Evolutionary conservation across 2,329 filamentous ascomycete genomes (phyloP).

Genomic region (Fusarium scirpi): DNA sequence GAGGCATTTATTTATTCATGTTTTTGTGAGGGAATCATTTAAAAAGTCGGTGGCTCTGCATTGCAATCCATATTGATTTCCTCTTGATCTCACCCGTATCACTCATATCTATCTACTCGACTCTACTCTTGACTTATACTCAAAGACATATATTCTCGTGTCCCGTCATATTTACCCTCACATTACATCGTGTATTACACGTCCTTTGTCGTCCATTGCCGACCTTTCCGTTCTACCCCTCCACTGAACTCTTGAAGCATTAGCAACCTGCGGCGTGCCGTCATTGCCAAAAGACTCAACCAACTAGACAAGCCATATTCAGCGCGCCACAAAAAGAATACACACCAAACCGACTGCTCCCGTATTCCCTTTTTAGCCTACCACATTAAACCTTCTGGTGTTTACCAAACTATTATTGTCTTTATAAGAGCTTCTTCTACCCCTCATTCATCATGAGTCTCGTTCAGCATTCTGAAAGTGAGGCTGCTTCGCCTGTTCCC

Average conservation of each 20-base stretch:
- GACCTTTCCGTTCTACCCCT: conserved; percentile 32
- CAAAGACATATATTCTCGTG: not conserved
- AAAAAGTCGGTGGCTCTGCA: conserved; percentile 39
- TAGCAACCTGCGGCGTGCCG: conserved; percentile 29
- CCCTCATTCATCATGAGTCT: conserved; percentile 44
- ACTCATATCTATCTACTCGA: not conserved
- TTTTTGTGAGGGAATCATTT: conserved; percentile 22
- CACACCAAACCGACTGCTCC: conserved; percentile 23
- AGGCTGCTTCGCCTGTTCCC: conserved; percentile 44
- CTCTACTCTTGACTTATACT: not conserved
- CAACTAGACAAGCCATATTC: conserved; percentile 20
- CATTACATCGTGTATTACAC: conserved; percentile 10
- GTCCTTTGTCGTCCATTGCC: conserved; percentile 4
- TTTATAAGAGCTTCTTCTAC: conserved; percentile 26
- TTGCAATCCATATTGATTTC: not conserved
- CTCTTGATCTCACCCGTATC: conserved; percentile 4
- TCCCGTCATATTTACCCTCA: not conserved
- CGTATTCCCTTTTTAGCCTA: conserved; percentile 24
- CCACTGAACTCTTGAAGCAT: conserved; percentile 7
- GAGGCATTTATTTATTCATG: conserved; percentile 25
- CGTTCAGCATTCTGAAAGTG: conserved; percentile 33
- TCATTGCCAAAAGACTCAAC: conserved; percentile 29
- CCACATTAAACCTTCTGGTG: conserved; percentile 6
- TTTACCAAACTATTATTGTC: not conserved
- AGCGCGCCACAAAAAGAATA: conserved; percentile 18